These are phyloP conservation scores for Pleurotus pulmonarius DNA, from an alignment of 768 basidiomycete species.

Conservation along the genomic window DNA sequence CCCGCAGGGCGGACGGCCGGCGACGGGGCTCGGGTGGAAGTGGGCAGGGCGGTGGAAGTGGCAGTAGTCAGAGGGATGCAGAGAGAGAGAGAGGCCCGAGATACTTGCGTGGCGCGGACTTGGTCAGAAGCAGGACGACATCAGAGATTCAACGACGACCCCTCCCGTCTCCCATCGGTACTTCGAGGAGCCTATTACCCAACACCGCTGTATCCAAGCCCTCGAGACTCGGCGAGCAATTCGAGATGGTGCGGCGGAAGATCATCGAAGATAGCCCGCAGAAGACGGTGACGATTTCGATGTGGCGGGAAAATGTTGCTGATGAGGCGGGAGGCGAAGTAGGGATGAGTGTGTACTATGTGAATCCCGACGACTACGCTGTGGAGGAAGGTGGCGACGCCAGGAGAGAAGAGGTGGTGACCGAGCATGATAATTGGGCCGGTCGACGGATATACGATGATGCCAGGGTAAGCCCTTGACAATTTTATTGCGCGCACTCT, in stretches of 20 bases:
- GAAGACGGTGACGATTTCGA: conserved; percentile 48
- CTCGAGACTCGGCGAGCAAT: conserved; percentile 12
- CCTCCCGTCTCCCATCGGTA: neutral
- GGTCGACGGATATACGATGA: neutral
- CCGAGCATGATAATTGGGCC: conserved; percentile 5
- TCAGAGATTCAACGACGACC: conserved; percentile 3
- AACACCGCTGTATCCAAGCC: neutral
- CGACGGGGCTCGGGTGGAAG: neutral
- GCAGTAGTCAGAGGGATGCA: neutral
- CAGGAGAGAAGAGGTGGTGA: conserved; percentile 18
- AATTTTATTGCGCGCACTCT: neutral
- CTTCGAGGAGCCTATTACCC: neutral
- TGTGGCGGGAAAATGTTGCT: conserved; percentile 55
- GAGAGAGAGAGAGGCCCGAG: neutral
- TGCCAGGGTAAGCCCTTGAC: neutral
- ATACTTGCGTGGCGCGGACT: neutral
- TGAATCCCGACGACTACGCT: conserved; percentile 30
- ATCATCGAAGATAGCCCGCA: conserved; percentile 48
- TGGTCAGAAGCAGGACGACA: neutral
- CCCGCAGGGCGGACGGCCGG: neutral
- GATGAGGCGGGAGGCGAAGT: conserved; percentile 27
- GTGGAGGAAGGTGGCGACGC: conserved; percentile 4
- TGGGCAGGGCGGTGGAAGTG: neutral
- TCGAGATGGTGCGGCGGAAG: conserved; percentile 36
- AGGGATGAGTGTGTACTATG: conserved; percentile 44